Evolutionary conservation across 805 yeast genomes (phyloP).

Genomic region (Pichia membranifaciens): DNA sequence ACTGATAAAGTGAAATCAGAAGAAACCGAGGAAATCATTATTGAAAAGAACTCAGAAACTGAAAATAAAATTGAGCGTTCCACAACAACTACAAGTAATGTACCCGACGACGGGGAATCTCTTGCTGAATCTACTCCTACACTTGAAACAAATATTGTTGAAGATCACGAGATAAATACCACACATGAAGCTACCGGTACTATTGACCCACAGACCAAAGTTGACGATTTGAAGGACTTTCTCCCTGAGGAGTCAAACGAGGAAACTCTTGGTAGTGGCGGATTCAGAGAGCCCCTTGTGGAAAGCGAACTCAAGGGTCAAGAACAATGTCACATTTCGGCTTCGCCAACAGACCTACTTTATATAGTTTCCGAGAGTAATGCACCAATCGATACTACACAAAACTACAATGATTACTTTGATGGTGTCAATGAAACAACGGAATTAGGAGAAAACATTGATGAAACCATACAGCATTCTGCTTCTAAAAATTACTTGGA

Average conservation of each 20-base stretch:
- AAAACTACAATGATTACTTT: background rate
- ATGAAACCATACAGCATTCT: background rate
- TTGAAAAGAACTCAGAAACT: background rate
- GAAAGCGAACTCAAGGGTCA: too few relatives aligned
- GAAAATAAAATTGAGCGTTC: too few relatives aligned
- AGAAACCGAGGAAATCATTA: background rate
- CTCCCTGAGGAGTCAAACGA: too few relatives aligned
- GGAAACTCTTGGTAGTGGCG: too few relatives aligned
- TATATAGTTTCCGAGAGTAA: background rate
- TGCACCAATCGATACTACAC: background rate
- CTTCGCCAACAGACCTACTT: too few relatives aligned
- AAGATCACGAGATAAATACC: background rate
- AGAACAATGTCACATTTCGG: too few relatives aligned
- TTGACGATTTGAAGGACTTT: background rate
- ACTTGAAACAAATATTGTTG: background rate
- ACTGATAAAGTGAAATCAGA: background rate
- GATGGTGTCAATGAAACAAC: background rate
- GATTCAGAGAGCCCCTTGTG: too few relatives aligned
- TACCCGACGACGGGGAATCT: background rate
- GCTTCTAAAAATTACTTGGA: too few relatives aligned
- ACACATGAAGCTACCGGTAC: background rate
- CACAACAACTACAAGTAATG: too few relatives aligned
- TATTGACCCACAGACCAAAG: background rate
- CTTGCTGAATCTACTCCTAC: background rate
- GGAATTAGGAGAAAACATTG: background rate